phyloP scores from a whole-genome alignment of 495 filamentous ascomycete species.

The Neurospora sp. region DNA sequence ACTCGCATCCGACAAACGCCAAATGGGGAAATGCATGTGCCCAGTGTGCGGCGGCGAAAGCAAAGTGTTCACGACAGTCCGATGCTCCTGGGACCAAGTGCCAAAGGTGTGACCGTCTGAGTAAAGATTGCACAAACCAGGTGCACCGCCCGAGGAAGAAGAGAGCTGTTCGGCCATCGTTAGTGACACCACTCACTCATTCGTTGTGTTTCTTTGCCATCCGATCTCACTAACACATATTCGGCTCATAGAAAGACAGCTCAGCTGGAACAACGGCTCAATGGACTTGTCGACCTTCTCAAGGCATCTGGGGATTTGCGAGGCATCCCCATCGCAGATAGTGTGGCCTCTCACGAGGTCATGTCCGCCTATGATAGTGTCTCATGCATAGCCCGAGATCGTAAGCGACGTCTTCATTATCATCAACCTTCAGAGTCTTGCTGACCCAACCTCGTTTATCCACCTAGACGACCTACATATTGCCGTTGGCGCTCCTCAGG shows the following conservation, averaged over 20 bases:
- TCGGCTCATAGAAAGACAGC: conserved; percentile 16
- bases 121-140: background rate
- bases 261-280: conserved; percentile 24
- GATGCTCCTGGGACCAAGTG: background rate
- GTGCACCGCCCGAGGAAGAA: conserved; percentile 25
- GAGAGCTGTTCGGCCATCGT: conserved; percentile 26
- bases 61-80: background rate
- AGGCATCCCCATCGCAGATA: background rate
- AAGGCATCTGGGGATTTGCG: conserved; percentile 15
- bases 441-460: background rate
- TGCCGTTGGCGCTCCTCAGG: background rate
- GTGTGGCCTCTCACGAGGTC: background rate
- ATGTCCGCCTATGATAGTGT: background rate
- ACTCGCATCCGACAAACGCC: background rate
- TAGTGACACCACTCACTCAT: conserved; percentile 4
- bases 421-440: background rate
- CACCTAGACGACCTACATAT: background rate
- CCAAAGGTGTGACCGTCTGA: background rate
- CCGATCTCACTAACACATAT: background rate
- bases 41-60: conserved; percentile 2
- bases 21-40: conserved; percentile 2
- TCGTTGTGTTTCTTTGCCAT: background rate
- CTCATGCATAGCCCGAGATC: background rate
- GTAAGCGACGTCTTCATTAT: background rate
- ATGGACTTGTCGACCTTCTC: conserved; percentile 21